These are phyloP conservation scores for Globisporangium yorkense DNA, from an alignment of 352 stramenopile genomes.

Conservation along the genomic window DNA sequence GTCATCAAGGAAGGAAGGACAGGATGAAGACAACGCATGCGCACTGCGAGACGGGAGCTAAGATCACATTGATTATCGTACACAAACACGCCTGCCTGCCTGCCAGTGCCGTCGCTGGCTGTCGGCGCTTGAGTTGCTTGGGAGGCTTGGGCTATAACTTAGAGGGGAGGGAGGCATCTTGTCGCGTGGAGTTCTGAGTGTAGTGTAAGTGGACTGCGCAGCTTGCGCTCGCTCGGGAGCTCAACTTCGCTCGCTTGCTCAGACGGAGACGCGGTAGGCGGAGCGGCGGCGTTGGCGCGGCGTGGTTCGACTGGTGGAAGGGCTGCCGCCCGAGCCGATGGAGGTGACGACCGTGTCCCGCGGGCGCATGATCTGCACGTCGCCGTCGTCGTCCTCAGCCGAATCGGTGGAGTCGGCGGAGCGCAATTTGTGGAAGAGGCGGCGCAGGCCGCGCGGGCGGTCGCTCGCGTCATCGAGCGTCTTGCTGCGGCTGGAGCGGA, in stretches of 20 bases:
- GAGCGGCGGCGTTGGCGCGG: background rate
- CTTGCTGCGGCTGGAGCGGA: conserved; percentile 15
- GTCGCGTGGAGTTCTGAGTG: too few relatives aligned
- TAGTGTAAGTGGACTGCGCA: too few relatives aligned
- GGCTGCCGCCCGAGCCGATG: conserved; percentile 4
- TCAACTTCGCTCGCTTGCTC: background rate
- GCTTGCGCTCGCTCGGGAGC: too few relatives aligned
- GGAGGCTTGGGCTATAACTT: too few relatives aligned
- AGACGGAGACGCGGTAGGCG: background rate
- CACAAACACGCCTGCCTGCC: too few relatives aligned
- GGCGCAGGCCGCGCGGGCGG: conserved; percentile 15
- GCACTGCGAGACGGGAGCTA: too few relatives aligned
- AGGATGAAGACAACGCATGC: too few relatives aligned
- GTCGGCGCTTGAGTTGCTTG: too few relatives aligned
- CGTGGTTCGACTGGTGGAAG: background rate
- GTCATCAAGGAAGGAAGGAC: too few relatives aligned
- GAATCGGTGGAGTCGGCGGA: background rate
- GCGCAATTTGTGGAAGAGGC: conserved; percentile 13
- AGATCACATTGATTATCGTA: too few relatives aligned
- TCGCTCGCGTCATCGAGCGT: background rate
- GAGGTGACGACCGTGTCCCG: conserved; percentile 31
- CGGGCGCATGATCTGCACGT: conserved; percentile 31
- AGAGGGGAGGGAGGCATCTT: too few relatives aligned
- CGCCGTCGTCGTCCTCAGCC: conserved; percentile 6
- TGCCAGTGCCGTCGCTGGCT: too few relatives aligned